These are phyloP conservation scores for Vigna nakashimae DNA, from an alignment of 306 rosid genomes.

Conservation along the genomic window DNA sequence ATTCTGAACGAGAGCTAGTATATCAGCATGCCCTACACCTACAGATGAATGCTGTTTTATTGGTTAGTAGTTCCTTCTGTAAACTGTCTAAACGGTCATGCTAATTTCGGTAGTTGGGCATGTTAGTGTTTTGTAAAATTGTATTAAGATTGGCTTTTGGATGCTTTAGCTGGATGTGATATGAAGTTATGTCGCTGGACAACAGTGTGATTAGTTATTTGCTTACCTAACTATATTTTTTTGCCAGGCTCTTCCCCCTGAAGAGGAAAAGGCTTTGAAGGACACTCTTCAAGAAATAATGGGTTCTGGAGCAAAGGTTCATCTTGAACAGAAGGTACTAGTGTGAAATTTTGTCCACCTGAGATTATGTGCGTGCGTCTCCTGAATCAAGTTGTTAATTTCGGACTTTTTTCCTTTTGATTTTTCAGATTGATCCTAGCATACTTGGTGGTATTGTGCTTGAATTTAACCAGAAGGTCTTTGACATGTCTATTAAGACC, in stretches of 20 bases:
- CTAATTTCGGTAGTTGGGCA: slow-evolving; percentile 1
- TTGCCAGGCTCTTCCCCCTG: slow-evolving; percentile 80
- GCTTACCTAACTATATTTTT: slow-evolving; percentile 30
- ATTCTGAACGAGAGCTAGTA: neutral
- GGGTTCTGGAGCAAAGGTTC: slow-evolving; percentile 78
- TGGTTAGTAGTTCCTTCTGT: neutral
- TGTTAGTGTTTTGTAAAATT: slow-evolving; percentile 7
- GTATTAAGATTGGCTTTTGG: slow-evolving; percentile 24
- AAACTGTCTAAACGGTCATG: neutral
- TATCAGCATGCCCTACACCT: neutral
- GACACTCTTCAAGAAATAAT: slow-evolving; percentile 78
- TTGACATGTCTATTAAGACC: slow-evolving; percentile 89
- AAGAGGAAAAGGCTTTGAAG: slow-evolving; percentile 90
- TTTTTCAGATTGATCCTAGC: slow-evolving; percentile 81
- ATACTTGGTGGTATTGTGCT: slow-evolving; percentile 90
- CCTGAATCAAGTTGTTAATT: slow-evolving; percentile 1
- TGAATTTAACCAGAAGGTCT: slow-evolving; percentile 78
- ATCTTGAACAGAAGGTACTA: slow-evolving; percentile 84
- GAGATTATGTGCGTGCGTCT: neutral
- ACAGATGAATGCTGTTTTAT: slow-evolving; percentile 6
- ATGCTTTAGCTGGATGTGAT: slow-evolving; percentile 22
- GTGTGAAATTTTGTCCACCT: neutral
- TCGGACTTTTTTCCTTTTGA: neutral
- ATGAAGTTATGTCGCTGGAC: slow-evolving; percentile 5
- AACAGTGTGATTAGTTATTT: slow-evolving; percentile 1